Conservation (phyloP, 345 rosid genomes). For the Clausena lansium region DNA sequence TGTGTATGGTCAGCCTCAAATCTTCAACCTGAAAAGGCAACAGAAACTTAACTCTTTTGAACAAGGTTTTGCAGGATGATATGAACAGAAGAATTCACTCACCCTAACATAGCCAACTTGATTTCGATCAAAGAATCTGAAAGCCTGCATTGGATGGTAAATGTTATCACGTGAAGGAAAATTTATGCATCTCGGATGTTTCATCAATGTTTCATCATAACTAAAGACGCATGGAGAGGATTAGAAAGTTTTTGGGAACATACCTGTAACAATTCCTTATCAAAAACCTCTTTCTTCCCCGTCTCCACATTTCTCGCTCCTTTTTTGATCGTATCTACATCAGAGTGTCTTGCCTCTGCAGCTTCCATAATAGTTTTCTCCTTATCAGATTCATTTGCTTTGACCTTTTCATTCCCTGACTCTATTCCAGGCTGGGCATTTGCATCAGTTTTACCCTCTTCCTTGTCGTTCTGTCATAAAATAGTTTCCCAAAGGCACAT, state of each 20-base stretch:
- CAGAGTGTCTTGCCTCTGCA: conserved; percentile 38
- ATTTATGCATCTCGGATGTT: background rate
- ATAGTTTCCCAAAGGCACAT: background rate
- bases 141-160: conserved; percentile 54
- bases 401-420: conserved; percentile 31
- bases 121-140: conserved; percentile 91
- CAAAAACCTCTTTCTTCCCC: conserved; percentile 45
- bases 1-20: conserved; percentile 84
- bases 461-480: conserved; percentile 38
- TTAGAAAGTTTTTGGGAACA: background rate
- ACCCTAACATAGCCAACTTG: conserved; percentile 85
- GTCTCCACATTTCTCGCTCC: conserved; percentile 32
- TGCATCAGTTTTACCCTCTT: conserved; percentile 35
- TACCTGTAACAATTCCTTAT: conserved; percentile 88
- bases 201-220: background rate
- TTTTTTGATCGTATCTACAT: conserved; percentile 25
- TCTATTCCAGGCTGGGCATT: conserved; percentile 31
- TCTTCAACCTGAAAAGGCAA: conserved; percentile 73
- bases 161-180: background rate
- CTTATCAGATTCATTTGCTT: conserved; percentile 26
- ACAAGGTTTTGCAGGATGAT: background rate
- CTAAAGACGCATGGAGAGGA: background rate
- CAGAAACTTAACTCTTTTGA: background rate
- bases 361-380: conserved; percentile 29
- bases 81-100: conserved; percentile 13